phyloP scores from a whole-genome alignment of 2,329 filamentous ascomycete genomes.

The Aspergillus sp. region DNA sequence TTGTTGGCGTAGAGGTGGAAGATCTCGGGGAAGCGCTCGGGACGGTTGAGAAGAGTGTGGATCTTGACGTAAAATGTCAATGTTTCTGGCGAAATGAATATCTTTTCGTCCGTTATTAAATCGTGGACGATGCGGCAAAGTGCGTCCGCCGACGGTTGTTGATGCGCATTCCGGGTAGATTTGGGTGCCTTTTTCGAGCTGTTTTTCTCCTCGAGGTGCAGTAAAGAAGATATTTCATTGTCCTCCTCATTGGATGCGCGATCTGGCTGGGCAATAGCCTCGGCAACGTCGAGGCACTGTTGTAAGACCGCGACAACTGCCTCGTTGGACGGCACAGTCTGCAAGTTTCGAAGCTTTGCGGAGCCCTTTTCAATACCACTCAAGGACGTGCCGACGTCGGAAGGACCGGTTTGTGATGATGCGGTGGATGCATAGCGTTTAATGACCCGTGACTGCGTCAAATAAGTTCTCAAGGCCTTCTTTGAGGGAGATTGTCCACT shows the following conservation, averaged over 20 bases:
- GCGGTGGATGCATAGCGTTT: slow-evolving; percentile 26
- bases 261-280: slow-evolving; percentile 35
- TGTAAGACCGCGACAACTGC: slow-evolving; percentile 39
- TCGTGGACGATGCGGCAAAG: slow-evolving; percentile 65
- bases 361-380: slow-evolving; percentile 35
- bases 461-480: slow-evolving; percentile 15
- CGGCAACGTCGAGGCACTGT: slow-evolving; percentile 39
- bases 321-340: slow-evolving; percentile 41
- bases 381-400: slow-evolving; percentile 33
- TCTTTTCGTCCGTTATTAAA: slow-evolving; percentile 72
- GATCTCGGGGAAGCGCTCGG: slow-evolving; percentile 77
- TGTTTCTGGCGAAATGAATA: slow-evolving; percentile 77
- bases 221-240: slow-evolving; percentile 46
- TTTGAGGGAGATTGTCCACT: slow-evolving; percentile 26
- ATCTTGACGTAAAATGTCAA: slow-evolving; percentile 76
- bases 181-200: slow-evolving; percentile 29
- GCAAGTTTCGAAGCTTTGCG: slow-evolving; percentile 33
- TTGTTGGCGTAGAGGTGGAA: slow-evolving; percentile 86
- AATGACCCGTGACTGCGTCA: not conserved
- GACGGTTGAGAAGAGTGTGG: slow-evolving; percentile 72
- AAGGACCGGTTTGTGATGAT: slow-evolving; percentile 10
- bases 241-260: slow-evolving; percentile 30
- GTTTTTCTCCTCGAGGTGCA: slow-evolving; percentile 47
- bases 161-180: slow-evolving; percentile 34
- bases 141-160: slow-evolving; percentile 44